Percentiles rank a stretch among this genome's conserved stretches.
These are phyloP conservation scores for Fusarium coicis DNA, from an alignment of 2,329 filamentous ascomycete species.

Conservation along the genomic window DNA sequence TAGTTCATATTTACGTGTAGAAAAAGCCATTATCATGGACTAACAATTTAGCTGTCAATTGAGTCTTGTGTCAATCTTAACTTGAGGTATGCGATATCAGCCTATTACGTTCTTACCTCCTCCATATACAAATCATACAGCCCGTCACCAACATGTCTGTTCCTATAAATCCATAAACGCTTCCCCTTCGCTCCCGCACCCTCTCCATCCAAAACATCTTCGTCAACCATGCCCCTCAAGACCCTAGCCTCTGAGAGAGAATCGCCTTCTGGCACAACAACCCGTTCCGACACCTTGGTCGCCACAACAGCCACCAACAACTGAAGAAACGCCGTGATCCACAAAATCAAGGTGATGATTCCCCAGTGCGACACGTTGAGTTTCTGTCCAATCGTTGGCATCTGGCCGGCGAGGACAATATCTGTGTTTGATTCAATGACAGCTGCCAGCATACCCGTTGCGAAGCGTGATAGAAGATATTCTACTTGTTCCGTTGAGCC, in stretches of 20 bases:
- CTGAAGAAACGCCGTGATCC: not conserved
- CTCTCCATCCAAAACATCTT: not conserved
- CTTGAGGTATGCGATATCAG: fast-evolving
- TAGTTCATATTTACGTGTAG: fast-evolving
- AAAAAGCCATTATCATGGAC: no score
- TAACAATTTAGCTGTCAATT: not conserved
- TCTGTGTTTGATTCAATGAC: not conserved
- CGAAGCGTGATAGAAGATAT: not conserved
- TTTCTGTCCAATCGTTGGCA: not conserved
- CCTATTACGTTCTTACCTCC: not conserved
- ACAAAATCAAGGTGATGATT: not conserved
- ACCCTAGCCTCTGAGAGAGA: not conserved
- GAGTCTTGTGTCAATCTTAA: fast-evolving
- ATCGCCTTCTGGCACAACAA: not conserved
- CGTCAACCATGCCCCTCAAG: not conserved
- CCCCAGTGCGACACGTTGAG: not conserved
- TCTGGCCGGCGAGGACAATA: not conserved
- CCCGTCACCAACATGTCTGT: not conserved
- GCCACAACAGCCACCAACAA: not conserved
- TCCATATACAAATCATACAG: not conserved
- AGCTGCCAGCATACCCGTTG: not conserved
- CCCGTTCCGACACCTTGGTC: not conserved
- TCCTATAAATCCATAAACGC: not conserved
- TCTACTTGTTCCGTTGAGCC: not conserved
- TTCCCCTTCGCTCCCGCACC: not conserved